These are phyloP conservation scores for Cystobasidium ongulense DNA, from an alignment of 768 basidiomycete genomes.

Conservation along the genomic window DNA sequence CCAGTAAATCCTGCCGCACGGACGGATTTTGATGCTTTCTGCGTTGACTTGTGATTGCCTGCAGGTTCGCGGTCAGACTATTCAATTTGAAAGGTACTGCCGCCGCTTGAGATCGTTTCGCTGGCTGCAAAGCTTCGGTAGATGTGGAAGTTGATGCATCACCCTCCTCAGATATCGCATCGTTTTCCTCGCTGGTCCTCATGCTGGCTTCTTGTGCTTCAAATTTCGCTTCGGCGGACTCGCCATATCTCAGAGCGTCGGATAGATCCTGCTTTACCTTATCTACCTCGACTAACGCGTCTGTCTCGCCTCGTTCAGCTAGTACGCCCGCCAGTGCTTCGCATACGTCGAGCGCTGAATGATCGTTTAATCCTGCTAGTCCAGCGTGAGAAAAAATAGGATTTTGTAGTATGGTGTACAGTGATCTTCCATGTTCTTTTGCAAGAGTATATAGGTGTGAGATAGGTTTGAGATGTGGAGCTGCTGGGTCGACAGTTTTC, in stretches of 20 bases:
- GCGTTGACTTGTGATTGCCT: constrained; percentile 56
- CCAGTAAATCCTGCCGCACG: constrained; percentile 69
- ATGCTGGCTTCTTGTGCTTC: constrained; percentile 37
- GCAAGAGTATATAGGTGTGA: neutral
- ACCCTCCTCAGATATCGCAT: constrained; percentile 52
- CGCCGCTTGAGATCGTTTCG: constrained; percentile 45
- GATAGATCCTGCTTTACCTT: constrained; percentile 48
- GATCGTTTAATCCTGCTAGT: constrained; percentile 27
- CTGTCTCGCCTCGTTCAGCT: constrained; percentile 19
- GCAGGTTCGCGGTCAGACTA: constrained; percentile 61
- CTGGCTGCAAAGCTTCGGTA: neutral
- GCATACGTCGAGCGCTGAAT: constrained; percentile 24
- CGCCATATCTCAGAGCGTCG: constrained; percentile 22
- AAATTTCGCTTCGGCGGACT: constrained; percentile 33
- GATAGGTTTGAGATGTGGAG: constrained; percentile 31
- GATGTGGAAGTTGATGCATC: neutral
- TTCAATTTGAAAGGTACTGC: constrained; percentile 62
- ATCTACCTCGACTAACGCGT: constrained; percentile 10
- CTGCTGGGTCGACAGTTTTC: constrained; percentile 30
- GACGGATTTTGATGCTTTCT: constrained; percentile 60
- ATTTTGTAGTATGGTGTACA: constrained; percentile 11
- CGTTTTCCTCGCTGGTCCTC: constrained; percentile 54
- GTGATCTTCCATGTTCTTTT: constrained; percentile 24
- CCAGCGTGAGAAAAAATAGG: constrained; percentile 25
- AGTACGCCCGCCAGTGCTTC: constrained; percentile 29